Conservation (phyloP, 176 grass and related monocot genomes). For the Elymus sibiricus region DNA sequence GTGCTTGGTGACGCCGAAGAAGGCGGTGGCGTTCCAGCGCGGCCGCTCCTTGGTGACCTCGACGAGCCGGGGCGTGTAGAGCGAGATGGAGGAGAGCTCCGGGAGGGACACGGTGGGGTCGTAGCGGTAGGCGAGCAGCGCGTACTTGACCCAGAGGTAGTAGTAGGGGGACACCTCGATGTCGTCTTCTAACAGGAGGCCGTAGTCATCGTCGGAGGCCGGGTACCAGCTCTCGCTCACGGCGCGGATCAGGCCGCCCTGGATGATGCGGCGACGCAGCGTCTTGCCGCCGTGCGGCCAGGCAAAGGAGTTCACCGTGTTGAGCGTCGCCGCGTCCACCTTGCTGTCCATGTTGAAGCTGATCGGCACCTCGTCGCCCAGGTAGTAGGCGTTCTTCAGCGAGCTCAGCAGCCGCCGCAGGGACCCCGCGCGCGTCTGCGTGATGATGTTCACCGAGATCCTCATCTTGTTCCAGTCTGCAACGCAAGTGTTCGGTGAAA, state of each 20-base stretch:
- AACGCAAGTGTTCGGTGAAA: neutral
- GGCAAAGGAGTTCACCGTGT: conserved; percentile 45
- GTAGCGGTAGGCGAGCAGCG: conserved; percentile 79
- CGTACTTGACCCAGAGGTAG: conserved; percentile 97
- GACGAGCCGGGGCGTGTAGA: conserved; percentile 89
- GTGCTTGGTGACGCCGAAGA: conserved; percentile 58
- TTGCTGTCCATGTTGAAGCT: conserved; percentile 99
- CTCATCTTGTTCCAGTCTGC: conserved; percentile 94
- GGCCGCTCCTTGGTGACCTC: conserved; percentile 93
- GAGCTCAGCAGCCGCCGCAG: conserved; percentile 58
- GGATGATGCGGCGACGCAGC: conserved; percentile 86
- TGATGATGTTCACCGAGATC: conserved; percentile 96
- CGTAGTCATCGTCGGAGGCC: conserved; percentile 71
- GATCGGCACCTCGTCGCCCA: conserved; percentile 81
- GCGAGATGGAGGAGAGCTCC: conserved; percentile 87
- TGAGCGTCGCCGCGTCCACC: conserved; percentile 75
- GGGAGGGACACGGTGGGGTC: conserved; percentile 69
- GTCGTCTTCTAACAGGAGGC: conserved; percentile 91
- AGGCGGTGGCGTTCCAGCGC: conserved; percentile 71
- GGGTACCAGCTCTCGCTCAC: conserved; percentile 99
- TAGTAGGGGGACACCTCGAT: conserved; percentile 98
- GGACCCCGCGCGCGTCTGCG: conserved; percentile 68
- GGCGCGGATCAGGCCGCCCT: conserved; percentile 88
- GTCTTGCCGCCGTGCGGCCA: conserved; percentile 84
- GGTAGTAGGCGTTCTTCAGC: conserved; percentile 64